These are phyloP conservation scores for Physcomitrium patens DNA, from an alignment of 225 moss, liverwort and hornwort genomes.

Conservation along the genomic window DNA sequence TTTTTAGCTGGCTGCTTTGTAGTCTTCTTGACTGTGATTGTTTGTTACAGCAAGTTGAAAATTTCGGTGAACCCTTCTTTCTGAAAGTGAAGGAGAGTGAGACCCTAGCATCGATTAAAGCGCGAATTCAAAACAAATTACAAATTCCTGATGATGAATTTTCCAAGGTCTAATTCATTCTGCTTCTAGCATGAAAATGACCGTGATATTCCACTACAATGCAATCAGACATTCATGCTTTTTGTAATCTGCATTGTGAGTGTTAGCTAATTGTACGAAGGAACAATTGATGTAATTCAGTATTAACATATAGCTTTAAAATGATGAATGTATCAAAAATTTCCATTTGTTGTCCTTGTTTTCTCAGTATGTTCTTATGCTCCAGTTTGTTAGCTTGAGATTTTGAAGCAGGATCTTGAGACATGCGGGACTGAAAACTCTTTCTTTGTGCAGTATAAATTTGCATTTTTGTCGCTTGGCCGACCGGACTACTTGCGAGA, in stretches of 20 bases:
- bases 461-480: constrained; percentile 75
- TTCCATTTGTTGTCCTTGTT: background rate
- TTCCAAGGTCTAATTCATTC: constrained; percentile 45
- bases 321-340: background rate
- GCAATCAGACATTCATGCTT: background rate
- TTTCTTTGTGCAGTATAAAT: constrained; percentile 67
- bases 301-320: background rate
- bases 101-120: constrained; percentile 63
- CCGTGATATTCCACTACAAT: background rate
- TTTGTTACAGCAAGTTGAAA: constrained; percentile 32
- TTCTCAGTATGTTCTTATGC: background rate
- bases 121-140: constrained; percentile 66
- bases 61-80: constrained; percentile 86
- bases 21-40: background rate
- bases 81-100: constrained; percentile 70
- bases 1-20: background rate
- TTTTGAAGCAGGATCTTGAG: background rate
- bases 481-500: constrained; percentile 80
- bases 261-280: background rate
- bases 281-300: background rate
- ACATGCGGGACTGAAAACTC: background rate
- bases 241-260: background rate
- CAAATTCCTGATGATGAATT: constrained; percentile 72
- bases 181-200: background rate
- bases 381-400: background rate